Evolutionary conservation across 768 basidiomycete species (phyloP).

Genomic region (Termitomyces sp.): DNA sequence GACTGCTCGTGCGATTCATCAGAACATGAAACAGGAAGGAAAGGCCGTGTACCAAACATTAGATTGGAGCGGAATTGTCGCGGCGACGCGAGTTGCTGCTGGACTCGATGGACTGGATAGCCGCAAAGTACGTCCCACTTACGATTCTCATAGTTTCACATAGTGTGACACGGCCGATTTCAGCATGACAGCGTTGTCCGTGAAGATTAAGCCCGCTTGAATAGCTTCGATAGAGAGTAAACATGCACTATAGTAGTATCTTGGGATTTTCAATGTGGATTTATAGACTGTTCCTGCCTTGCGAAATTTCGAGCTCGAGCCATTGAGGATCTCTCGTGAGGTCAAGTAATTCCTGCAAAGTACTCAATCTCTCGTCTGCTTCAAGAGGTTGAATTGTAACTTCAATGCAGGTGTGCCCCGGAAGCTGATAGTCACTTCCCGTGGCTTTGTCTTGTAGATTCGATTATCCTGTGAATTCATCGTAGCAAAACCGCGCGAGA

Average conservation of each 20-base stretch:
- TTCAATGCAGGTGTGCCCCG: slow-evolving; percentile 55
- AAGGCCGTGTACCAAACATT: slow-evolving; percentile 46
- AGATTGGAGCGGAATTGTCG: slow-evolving; percentile 82
- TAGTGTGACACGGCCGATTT: neutral
- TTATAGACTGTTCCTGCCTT: neutral
- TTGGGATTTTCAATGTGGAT: neutral
- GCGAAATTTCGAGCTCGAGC: neutral
- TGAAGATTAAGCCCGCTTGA: slow-evolving; percentile 10
- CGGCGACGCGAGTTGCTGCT: slow-evolving; percentile 70
- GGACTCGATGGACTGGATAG: slow-evolving; percentile 48
- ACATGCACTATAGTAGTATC: neutral
- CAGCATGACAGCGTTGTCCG: slow-evolving; percentile 17
- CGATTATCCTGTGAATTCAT: slow-evolving; percentile 28
- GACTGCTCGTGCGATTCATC: slow-evolving; percentile 70
- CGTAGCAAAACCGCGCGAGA: slow-evolving; percentile 28
- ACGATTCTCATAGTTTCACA: neutral
- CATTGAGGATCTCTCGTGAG: neutral
- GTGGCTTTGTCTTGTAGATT: slow-evolving; percentile 15
- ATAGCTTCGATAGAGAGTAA: neutral
- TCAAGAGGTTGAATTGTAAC: slow-evolving; percentile 47
- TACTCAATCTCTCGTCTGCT: slow-evolving; percentile 56
- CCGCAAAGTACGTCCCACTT: slow-evolving; percentile 22
- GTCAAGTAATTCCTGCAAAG: slow-evolving; percentile 35
- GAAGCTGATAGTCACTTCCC: slow-evolving; percentile 26
- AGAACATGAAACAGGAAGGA: slow-evolving; percentile 36